Percentiles rank a stretch among this genome's conserved stretches.
These are phyloP conservation scores for Reutealis trisperma DNA, from an alignment of 345 rosid genomes.

Conservation along the genomic window DNA sequence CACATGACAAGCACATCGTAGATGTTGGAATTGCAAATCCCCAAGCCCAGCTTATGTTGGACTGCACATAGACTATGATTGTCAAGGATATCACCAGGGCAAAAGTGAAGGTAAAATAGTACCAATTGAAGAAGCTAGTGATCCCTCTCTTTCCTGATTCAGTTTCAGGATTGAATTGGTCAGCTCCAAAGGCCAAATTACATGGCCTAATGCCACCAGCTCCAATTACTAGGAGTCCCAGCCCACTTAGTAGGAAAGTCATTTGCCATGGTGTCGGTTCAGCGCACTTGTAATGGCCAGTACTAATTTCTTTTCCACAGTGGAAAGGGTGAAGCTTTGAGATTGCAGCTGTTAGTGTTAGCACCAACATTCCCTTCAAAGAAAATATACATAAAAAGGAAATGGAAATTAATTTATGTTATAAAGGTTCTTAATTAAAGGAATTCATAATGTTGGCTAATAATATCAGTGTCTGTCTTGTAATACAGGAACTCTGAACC, in stretches of 20 bases:
- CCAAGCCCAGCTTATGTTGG: slow-evolving; percentile 20
- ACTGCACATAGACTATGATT: slow-evolving; percentile 17
- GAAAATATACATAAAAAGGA: background rate
- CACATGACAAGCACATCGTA: slow-evolving; percentile 18
- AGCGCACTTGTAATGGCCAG: background rate
- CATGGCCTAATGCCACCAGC: slow-evolving; percentile 25
- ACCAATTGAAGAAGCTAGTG: slow-evolving; percentile 27
- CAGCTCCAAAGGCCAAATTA: slow-evolving; percentile 26
- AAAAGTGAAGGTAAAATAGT: slow-evolving; percentile 22
- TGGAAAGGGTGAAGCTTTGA: slow-evolving; percentile 22
- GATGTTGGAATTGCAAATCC: slow-evolving; percentile 16
- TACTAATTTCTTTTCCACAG: background rate
- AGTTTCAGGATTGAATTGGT: slow-evolving; percentile 28
- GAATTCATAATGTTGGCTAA: too few relatives aligned
- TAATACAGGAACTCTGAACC: too few relatives aligned
- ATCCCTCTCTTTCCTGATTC: slow-evolving; percentile 20
- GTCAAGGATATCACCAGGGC: slow-evolving; percentile 23
- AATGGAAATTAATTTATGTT: too few relatives aligned
- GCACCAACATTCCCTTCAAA: slow-evolving; percentile 25
- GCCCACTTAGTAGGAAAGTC: slow-evolving; percentile 5
- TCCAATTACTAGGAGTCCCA: slow-evolving; percentile 17
- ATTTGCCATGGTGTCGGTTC: slow-evolving; percentile 19
- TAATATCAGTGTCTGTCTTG: too few relatives aligned
- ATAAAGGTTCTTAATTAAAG: too few relatives aligned
- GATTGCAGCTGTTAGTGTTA: slow-evolving; percentile 22